Base-by-base conservation (phyloP, 2,329 filamentous ascomycete genomes). In the Apiospora marii region DNA sequence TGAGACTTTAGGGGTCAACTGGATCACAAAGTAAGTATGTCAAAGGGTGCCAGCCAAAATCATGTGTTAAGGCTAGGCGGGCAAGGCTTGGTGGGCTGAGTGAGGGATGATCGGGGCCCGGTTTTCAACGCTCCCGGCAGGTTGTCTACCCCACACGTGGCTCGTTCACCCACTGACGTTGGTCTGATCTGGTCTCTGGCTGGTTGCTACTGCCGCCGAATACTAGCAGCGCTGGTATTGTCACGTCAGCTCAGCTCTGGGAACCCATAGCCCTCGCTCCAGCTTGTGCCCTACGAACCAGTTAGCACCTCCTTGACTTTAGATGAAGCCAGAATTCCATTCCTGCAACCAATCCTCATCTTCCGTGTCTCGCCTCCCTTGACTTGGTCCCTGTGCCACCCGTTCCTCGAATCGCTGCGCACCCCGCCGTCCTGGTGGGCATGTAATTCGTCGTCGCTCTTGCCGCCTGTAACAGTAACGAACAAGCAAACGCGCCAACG, bases 391-490 rank as follows among this genome's bases (percentile, higher is more conserved):
- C 34, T 64, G 58, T 64, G 58, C 58, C 58, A 41, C 30, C 58
- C 58, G 58, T 64, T 41, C 41, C 10, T 64, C 58, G 58, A 64
- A 41, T 19, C 34, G 10, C 58, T n/a, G 13, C 34, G 27, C 34
- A 41, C 19, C 3, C 48, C 30, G n/a, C 58, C 19, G 19, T 41
- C 14, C n/a, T 12, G 13, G 58, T 41, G n/a, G 58, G 67, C 67
- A 69, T 69, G 67, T 69, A 69, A 69, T 34, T 44, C 19, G 37
- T 49, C n/a, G 67, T 49, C n/a, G 67, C 34, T 41, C 58, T 64
- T 13, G 34, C n/a, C 58, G 58, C 58, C 19, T 64, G 58, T 41
- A 64, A 41, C 58, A 64, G 58, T 64, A 64, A 64, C 34, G 19
- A 64, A 41, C 58, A n/a, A 41, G 19, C 41, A 10, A 48, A 10